phyloP scores from a whole-genome alignment of 495 filamentous ascomycete species.

The Penicillium steckii region DNA sequence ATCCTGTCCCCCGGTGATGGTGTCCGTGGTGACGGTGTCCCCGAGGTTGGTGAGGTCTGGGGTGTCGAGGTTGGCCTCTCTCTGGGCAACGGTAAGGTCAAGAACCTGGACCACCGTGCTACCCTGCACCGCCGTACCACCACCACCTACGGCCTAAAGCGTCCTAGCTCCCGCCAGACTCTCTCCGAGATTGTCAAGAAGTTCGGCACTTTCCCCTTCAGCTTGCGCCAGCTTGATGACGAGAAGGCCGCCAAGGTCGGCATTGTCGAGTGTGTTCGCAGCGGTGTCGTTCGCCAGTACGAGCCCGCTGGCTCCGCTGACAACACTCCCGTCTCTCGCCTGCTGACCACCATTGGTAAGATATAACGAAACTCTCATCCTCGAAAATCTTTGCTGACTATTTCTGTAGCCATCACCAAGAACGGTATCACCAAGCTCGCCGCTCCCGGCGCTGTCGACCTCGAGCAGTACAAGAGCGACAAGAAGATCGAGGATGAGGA shows the following conservation, averaged over 20 bases:
- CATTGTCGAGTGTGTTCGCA: conserved; percentile 90
- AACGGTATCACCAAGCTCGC: conserved; percentile 87
- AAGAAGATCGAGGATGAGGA: conserved; percentile 98
- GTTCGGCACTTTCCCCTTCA: conserved; percentile 97
- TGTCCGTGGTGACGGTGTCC: conserved; percentile 85
- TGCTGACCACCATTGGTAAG: conserved; percentile 91
- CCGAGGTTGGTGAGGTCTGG: conserved; percentile 95
- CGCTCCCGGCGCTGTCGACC: conserved; percentile 67
- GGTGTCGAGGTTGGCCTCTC: conserved; percentile 94
- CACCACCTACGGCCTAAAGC: conserved; percentile 87
- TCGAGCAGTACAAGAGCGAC: conserved; percentile 81
- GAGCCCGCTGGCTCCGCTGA: conserved; percentile 95
- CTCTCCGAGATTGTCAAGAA: conserved; percentile 93
- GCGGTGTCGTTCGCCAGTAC: conserved; percentile 88
- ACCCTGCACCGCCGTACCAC: conserved; percentile 91
- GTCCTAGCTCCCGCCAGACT: conserved; percentile 84
- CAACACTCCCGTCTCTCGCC: conserved; percentile 72
- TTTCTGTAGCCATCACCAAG: conserved; percentile 83
- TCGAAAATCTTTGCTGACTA: conserved; percentile 12
- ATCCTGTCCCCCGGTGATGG: conserved; percentile 82
- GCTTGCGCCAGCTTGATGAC: conserved; percentile 92
- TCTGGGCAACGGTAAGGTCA: conserved; percentile 89
- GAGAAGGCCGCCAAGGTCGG: conserved; percentile 96
- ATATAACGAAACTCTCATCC: background rate
- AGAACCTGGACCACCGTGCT: conserved; percentile 79